Percentiles rank a stretch among this genome's conserved stretches.
These are phyloP conservation scores for Cynara cardunculus DNA, from an alignment of 129 eudicot species.

Conservation along the genomic window DNA sequence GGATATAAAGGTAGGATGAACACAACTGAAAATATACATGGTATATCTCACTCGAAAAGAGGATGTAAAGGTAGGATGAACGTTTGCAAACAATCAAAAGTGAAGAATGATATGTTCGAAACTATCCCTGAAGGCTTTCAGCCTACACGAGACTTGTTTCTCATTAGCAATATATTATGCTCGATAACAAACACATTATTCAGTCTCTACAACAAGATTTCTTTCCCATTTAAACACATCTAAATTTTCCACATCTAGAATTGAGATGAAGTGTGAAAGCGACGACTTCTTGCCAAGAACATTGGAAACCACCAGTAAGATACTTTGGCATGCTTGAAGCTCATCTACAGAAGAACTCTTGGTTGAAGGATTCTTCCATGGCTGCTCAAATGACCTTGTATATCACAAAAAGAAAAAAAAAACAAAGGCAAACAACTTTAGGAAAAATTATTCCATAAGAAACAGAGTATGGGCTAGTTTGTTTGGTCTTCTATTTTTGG, in stretches of 20 bases:
- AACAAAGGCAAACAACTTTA: neutral
- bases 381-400: slow-evolving; percentile 71
- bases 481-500: neutral
- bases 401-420: neutral
- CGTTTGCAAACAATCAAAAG: neutral
- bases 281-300: slow-evolving; percentile 41
- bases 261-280: slow-evolving; percentile 27
- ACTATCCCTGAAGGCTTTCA: neutral
- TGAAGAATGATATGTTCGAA: neutral
- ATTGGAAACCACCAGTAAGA: slow-evolving; percentile 42
- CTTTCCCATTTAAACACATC: slow-evolving; percentile 66
- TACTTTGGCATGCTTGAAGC: slow-evolving; percentile 62
- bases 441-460: neutral
- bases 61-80: neutral
- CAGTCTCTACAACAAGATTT: slow-evolving; percentile 33
- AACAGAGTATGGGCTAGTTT: neutral
- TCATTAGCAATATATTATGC: neutral
- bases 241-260: slow-evolving; percentile 43
- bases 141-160: neutral
- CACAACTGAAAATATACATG: too few relatives aligned
- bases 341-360: slow-evolving; percentile 39
- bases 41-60: neutral
- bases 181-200: slow-evolving; percentile 10
- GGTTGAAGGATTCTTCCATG: slow-evolving; percentile 49
- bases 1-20: too few relatives aligned